A percentile compares a stretch with the other conserved stretches of the same genome.
Conservation (phyloP, 441 rosid genomes). For the Erodium chrysanthum region DNA sequence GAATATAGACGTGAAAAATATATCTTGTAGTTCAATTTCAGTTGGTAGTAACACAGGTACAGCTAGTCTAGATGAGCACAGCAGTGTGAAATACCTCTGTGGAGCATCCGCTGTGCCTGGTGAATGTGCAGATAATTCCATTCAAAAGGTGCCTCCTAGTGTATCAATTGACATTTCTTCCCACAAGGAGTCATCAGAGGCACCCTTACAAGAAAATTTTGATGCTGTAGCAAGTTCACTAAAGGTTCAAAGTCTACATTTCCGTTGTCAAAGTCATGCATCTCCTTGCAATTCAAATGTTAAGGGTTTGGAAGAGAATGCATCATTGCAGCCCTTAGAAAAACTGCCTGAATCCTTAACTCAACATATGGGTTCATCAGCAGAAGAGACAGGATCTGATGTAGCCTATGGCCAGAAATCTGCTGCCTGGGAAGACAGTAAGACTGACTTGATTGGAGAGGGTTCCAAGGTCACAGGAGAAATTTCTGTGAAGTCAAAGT, state of each 20-base stretch:
- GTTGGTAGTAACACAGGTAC: conserved; percentile 34
- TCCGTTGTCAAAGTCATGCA: not conserved
- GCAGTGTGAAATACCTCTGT: not conserved
- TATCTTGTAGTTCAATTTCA: conserved; percentile 32
- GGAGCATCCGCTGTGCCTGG: not conserved
- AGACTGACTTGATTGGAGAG: conserved; percentile 19
- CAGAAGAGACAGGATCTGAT: not conserved
- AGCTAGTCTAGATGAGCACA: not conserved
- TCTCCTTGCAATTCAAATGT: conserved; percentile 13
- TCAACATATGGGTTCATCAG: conserved; percentile 5
- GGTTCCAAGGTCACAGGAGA: conserved; percentile 23
- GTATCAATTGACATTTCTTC: conserved; percentile 15
- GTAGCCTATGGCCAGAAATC: not conserved
- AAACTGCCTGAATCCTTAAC: not conserved
- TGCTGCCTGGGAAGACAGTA: not conserved
- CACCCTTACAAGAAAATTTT: conserved; percentile 26
- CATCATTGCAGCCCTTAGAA: conserved; percentile 11
- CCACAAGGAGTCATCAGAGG: conserved; percentile 27
- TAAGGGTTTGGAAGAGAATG: conserved; percentile 18
- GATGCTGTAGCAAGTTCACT: conserved; percentile 26
- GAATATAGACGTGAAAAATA: conserved; percentile 34
- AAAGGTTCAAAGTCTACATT: conserved; percentile 19
- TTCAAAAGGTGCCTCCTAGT: conserved; percentile 5
- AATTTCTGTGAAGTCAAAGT: conserved; percentile 27
- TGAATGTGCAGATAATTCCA: conserved; percentile 4